Percentiles rank a stretch among this genome's conserved stretches.
phyloP scores from a whole-genome alignment of 1,284 basidiomycete species.

The Ustilago trichophora region DNA sequence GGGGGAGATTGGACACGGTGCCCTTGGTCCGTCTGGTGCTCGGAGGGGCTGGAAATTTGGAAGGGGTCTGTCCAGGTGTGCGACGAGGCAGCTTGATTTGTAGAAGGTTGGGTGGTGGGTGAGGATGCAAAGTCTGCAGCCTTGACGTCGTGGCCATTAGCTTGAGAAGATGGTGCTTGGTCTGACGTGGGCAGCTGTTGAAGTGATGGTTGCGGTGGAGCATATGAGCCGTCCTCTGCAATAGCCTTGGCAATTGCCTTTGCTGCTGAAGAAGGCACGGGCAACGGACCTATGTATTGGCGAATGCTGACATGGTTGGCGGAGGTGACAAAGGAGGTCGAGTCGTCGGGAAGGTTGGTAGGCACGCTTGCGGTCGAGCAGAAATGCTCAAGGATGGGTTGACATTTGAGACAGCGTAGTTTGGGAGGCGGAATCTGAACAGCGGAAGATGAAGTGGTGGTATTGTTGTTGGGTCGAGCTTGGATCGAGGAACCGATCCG shows the following conservation, averaged over 20 bases:
- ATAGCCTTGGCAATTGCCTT: slow-evolving; percentile 40
- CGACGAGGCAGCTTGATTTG: neutral
- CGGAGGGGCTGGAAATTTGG: neutral
- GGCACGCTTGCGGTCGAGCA: slow-evolving; percentile 14
- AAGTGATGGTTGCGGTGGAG: neutral
- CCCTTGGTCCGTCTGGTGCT: neutral
- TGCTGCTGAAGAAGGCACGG: slow-evolving; percentile 32
- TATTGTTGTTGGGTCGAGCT: too few species aligned
- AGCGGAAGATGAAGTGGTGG: neutral
- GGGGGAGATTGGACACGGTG: neutral
- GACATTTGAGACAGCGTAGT: slow-evolving; percentile 30
- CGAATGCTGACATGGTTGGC: slow-evolving; percentile 24
- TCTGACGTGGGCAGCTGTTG: neutral
- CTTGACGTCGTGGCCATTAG: slow-evolving; percentile 1
- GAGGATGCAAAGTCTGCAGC: slow-evolving; percentile 7
- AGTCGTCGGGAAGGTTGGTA: slow-evolving; percentile 9
- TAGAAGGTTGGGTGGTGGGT: neutral
- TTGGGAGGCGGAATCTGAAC: slow-evolving; percentile 20
- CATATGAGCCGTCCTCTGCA: slow-evolving; percentile 20
- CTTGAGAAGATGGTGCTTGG: neutral
- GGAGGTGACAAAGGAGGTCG: slow-evolving; percentile 14
- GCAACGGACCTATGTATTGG: slow-evolving; percentile 46
- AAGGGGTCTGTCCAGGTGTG: slow-evolving; percentile 20
- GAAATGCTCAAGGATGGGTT: slow-evolving; percentile 20
- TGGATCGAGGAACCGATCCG: too few species aligned